Conservation (phyloP, 306 rosid species). For the Quillaja saponaria region DNA sequence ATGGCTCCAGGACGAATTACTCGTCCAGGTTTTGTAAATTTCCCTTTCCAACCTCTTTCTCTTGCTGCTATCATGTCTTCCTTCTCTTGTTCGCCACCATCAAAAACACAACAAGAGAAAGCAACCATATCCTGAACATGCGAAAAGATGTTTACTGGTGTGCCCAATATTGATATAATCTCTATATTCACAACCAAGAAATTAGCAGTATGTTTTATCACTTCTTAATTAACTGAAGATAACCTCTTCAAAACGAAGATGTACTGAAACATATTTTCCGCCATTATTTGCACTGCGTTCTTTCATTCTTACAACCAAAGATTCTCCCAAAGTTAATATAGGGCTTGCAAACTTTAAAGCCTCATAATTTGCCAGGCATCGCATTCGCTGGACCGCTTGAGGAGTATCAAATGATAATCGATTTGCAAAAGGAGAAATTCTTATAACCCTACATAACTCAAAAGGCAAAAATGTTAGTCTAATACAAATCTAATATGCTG, state of each 20-base stretch:
- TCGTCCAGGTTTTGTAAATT: slow-evolving; percentile 92
- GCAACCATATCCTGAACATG: slow-evolving; percentile 95
- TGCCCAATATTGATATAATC: slow-evolving; percentile 22
- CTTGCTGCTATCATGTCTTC: slow-evolving; percentile 90
- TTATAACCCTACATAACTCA: slow-evolving; percentile 65
- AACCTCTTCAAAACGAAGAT: slow-evolving; percentile 99
- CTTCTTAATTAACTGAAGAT: slow-evolving; percentile 19
- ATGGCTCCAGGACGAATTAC: slow-evolving; percentile 96
- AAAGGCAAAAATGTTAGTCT: neutral
- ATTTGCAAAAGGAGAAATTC: slow-evolving; percentile 98
- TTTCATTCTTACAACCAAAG: slow-evolving; percentile 83
- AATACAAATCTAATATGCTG: neutral
- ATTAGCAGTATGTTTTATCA: slow-evolving; percentile 17
- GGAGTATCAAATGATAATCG: slow-evolving; percentile 93
- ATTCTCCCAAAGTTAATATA: slow-evolving; percentile 66
- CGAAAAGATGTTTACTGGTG: slow-evolving; percentile 27
- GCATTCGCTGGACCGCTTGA: slow-evolving; percentile 82
- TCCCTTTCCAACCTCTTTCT: slow-evolving; percentile 98
- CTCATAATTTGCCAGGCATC: slow-evolving; percentile 93
- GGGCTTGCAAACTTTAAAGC: slow-evolving; percentile 79
- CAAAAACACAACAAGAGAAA: slow-evolving; percentile 92
- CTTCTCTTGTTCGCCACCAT: slow-evolving; percentile 79
- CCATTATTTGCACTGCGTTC: slow-evolving; percentile 74
- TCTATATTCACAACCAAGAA: slow-evolving; percentile 16
- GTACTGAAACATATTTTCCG: slow-evolving; percentile 90